A percentile compares a stretch with the other conserved stretches of the same genome.
Evolutionary conservation across 768 basidiomycete genomes (phyloP).

Genomic region (Rhodotorula sphaerocarpa): DNA sequence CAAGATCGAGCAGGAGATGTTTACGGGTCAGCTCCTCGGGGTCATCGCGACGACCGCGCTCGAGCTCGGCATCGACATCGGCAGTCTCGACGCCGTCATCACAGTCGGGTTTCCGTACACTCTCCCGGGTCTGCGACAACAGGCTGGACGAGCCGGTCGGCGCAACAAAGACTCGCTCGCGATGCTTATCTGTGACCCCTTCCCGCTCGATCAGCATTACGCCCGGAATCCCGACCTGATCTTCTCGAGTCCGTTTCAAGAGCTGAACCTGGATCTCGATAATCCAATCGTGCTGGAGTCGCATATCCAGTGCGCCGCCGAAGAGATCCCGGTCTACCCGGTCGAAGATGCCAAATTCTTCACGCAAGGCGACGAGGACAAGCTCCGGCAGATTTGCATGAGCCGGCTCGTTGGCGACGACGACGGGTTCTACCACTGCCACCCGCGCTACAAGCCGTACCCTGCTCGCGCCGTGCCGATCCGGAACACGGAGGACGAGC

Average conservation of each 20-base stretch:
- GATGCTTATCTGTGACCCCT: slow-evolving; percentile 57
- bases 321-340: slow-evolving; percentile 68
- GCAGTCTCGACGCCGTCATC: slow-evolving; percentile 61
- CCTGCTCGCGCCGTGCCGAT: slow-evolving; percentile 67
- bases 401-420: slow-evolving; percentile 56
- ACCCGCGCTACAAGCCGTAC: slow-evolving; percentile 68
- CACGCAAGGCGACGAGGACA: slow-evolving; percentile 47
- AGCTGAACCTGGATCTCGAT: slow-evolving; percentile 63
- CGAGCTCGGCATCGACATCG: slow-evolving; percentile 57
- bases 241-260: slow-evolving; percentile 54
- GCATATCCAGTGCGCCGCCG: slow-evolving; percentile 77
- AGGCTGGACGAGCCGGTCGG: slow-evolving; percentile 78
- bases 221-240: slow-evolving; percentile 61
- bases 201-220: slow-evolving; percentile 69
- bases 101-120: slow-evolving; percentile 77
- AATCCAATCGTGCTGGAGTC: slow-evolving; percentile 69
- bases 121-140: slow-evolving; percentile 76
- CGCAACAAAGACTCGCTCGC: slow-evolving; percentile 69
- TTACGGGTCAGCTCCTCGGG: slow-evolving; percentile 71
- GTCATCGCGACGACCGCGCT: slow-evolving; percentile 84
- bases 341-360: slow-evolving; percentile 63
- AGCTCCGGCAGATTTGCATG: slow-evolving; percentile 56
- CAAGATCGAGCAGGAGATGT: slow-evolving; percentile 75
- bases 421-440: slow-evolving; percentile 82
- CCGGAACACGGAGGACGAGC: slow-evolving; percentile 68